Evolutionary conservation across 2,329 filamentous ascomycete species (phyloP).

Genomic region (Claviceps africana): DNA sequence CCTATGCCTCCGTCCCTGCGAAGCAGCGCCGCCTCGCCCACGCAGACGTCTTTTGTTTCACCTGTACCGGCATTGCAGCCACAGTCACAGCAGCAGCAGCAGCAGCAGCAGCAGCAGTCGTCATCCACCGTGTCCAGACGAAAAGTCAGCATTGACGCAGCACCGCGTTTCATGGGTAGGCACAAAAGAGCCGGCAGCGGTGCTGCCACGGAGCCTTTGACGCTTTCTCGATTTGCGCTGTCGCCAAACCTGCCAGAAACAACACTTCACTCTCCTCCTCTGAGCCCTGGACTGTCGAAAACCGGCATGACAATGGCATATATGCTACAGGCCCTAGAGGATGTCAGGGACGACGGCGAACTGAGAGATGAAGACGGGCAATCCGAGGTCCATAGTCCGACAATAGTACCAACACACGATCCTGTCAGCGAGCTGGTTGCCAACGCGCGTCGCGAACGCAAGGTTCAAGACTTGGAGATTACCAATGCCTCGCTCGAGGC

Average conservation of each 20-base stretch:
- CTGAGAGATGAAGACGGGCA: conserved; percentile 16
- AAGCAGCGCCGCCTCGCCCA: conserved; percentile 10
- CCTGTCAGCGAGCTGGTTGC: conserved; percentile 62
- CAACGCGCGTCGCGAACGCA: conserved; percentile 83
- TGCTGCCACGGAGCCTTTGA: conserved; percentile 22
- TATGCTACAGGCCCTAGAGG: conserved; percentile 41
- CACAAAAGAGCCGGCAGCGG: conserved; percentile 30
- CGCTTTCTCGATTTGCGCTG: conserved; percentile 21
- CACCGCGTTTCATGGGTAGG: conserved; percentile 19
- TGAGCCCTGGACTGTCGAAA: conserved; percentile 17
- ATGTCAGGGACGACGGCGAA: conserved; percentile 24
- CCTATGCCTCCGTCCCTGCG: conserved; percentile 9
- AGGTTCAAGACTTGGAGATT: conserved; percentile 91
- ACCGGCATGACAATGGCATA: conserved; percentile 37
- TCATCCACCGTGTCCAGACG: conserved; percentile 19
- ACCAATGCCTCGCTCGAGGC: conserved; percentile 89
- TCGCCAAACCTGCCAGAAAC: conserved; percentile 19
- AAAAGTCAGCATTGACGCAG: conserved; percentile 29
- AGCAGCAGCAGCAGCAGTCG: conserved; percentile 14
- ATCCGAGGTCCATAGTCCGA: conserved; percentile 36
- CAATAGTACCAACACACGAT: conserved; percentile 42
- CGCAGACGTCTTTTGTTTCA: conserved; percentile 15
- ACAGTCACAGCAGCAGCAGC: conserved; percentile 16
- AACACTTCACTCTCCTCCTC: conserved; percentile 20
- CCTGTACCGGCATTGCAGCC: conserved; percentile 24